Evolutionary conservation across 345 rosid genomes (phyloP), one percentile per base, ranked within the genome.

Genomic region (Pistacia vera): DNA sequence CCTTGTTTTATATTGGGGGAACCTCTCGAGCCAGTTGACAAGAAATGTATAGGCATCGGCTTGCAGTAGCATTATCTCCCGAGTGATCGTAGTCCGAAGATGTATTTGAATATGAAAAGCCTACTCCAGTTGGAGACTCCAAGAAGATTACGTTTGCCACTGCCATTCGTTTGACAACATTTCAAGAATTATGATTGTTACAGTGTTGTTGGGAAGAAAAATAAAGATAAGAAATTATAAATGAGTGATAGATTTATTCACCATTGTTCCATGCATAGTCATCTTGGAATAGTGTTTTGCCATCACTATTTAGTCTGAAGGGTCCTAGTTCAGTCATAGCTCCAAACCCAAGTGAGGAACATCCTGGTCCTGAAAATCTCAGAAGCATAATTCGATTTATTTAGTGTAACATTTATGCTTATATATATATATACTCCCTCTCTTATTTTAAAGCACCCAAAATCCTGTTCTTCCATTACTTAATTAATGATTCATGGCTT

Each of bases 321-420:
- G 84, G 88, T 71, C 88, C 86, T 20, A 78, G 78, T 62, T 85
- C 88, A 64, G 75, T 56, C 86, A 85, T 73, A 10, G 88, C 86
- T 33, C 88, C 84, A 51, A 48, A 64, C 22, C 22, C 22, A 63
- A 85, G 54, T 0, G 88, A 85, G 46, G 88, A 85, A 68, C 86
- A 85, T 3, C 88, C 85, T 52, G 88, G 88, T 6, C 86, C 88
- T 82, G 77, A 22, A 35, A 51, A 20, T 36, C 38, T 36, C 38
- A 2, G 38, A 36, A 36, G 38, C 38, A 36, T 36, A 36, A 36
- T 36, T 36, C 1, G 0, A 36, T 36, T 36, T 36, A 36, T 36
- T 36, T 36, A 36, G 22, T 22, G 22, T 22, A 22, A 22, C 22
- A 22, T 22, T 22, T 22, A 22, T 22, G 22, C 22, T 22, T n/a